These are phyloP conservation scores for Talaromyces sp. DNA, from an alignment of 2,329 filamentous ascomycete genomes.

Conservation along the genomic window DNA sequence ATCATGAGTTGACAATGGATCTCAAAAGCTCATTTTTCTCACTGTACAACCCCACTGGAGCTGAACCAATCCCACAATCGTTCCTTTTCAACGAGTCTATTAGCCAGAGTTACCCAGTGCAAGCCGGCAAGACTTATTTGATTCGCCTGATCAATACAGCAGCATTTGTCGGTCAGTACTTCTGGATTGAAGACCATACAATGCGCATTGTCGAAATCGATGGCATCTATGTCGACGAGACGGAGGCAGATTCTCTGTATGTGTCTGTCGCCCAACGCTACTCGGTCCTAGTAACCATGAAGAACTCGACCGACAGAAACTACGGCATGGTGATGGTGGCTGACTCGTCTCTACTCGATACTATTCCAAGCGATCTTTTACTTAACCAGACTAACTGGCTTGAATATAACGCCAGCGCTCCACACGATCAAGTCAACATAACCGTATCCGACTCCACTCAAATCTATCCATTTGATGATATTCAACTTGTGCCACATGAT, in stretches of 20 bases:
- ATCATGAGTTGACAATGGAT: slow-evolving; percentile 61
- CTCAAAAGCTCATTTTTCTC: slow-evolving; percentile 43
- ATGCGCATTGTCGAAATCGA: slow-evolving; percentile 71
- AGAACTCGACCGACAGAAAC: slow-evolving; percentile 59
- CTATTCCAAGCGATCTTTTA: slow-evolving; percentile 31
- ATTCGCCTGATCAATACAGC: slow-evolving; percentile 71
- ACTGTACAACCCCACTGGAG: slow-evolving; percentile 53
- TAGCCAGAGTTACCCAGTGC: slow-evolving; percentile 53
- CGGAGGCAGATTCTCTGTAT: slow-evolving; percentile 62
- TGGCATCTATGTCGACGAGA: slow-evolving; percentile 63
- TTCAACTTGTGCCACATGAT: slow-evolving; percentile 66
- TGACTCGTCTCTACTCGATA: slow-evolving; percentile 25
- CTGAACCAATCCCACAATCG: slow-evolving; percentile 64
- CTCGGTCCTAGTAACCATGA: slow-evolving; percentile 55
- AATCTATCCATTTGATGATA: slow-evolving; percentile 64
- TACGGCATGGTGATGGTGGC: slow-evolving; percentile 61
- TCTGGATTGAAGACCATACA: slow-evolving; percentile 51
- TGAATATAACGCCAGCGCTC: slow-evolving; percentile 56
- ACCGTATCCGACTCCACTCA: no score
- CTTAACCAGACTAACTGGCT: slow-evolving; percentile 57
- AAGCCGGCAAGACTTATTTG: slow-evolving; percentile 67
- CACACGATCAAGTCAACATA: slow-evolving; percentile 21
- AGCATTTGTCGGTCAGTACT: slow-evolving; percentile 58
- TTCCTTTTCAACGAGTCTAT: slow-evolving; percentile 66
- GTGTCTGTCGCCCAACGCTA: slow-evolving; percentile 65